phyloP scores from a whole-genome alignment of 169 alveolate genomes.

The Toxoplasma gondii region DNA sequence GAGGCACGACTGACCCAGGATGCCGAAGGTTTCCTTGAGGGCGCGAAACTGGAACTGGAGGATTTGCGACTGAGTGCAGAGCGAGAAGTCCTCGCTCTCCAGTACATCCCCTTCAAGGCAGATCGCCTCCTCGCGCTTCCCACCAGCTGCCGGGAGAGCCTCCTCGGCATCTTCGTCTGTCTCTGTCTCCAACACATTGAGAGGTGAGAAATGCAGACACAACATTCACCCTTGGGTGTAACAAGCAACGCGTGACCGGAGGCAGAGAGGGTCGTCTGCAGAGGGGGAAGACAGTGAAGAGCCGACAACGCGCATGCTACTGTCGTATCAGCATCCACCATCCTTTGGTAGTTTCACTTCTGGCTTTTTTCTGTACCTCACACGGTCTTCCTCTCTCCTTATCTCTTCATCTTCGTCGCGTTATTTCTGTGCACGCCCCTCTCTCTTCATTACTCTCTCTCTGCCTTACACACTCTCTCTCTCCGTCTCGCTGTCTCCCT shows the following conservation, averaged over 20 bases:
- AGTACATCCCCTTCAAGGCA: conserved; percentile 44
- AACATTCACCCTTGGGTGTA: background rate
- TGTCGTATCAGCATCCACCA: no score
- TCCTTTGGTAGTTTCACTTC: no score
- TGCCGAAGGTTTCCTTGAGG: background rate
- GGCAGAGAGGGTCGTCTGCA: no score
- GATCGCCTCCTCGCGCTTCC: conserved; percentile 44
- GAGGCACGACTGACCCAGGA: background rate
- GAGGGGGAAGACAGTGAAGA: no score
- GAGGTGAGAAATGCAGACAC: background rate
- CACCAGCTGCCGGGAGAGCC: conserved; percentile 40
- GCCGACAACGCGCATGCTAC: no score
- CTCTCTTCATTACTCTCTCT: no score
- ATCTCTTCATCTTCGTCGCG: no score
- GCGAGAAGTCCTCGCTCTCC: conserved; percentile 53
- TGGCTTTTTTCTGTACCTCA: no score
- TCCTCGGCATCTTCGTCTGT: conserved; percentile 56
- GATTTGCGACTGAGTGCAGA: conserved; percentile 42
- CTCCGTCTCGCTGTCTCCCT: no score
- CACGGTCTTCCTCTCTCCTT: no score
- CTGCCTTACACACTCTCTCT: no score
- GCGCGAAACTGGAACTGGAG: background rate
- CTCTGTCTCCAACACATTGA: conserved; percentile 60
- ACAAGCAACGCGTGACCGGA: background rate
- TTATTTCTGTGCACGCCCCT: no score